phyloP scores from a whole-genome alignment of 371 early-diverging fungal genomes.

The Coemansia sp. region DNA sequence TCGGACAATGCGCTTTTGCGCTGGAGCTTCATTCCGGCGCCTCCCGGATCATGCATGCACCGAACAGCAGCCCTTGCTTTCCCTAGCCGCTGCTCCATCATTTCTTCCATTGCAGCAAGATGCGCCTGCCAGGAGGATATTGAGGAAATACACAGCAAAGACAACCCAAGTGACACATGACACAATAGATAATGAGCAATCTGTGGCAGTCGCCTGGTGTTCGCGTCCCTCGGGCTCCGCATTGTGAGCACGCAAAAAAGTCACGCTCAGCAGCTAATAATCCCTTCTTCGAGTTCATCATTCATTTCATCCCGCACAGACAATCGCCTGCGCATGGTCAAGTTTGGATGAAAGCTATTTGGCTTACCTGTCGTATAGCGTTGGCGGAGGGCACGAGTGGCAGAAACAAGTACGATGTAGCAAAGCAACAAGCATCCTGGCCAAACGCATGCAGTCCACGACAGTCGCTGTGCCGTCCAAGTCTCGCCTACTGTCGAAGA shows the following conservation, averaged over 20 bases:
- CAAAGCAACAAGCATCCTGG: constrained; percentile 33
- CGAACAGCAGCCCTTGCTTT: not conserved
- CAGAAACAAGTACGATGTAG: constrained; percentile 1
- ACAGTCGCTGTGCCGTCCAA: constrained; percentile 8
- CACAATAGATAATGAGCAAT: not conserved
- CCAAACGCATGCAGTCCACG: constrained; percentile 15
- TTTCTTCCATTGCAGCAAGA: not conserved
- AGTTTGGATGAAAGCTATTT: not conserved
- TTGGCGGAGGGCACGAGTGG: not conserved
- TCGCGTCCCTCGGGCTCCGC: not conserved
- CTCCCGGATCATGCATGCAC: not conserved
- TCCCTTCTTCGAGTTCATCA: not conserved
- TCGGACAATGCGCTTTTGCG: no score
- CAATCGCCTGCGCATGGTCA: not conserved
- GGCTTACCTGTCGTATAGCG: constrained; percentile 8
- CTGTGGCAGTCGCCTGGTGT: not conserved
- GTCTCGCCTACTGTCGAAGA: not conserved
- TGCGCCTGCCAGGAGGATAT: no score
- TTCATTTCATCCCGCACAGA: constrained; percentile 2
- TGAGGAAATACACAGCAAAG: no score
- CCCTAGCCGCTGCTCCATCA: constrained; percentile 1
- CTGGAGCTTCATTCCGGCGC: no score
- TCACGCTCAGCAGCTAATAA: not conserved
- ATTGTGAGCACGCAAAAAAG: not conserved
- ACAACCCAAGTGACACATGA: not conserved